A percentile compares a stretch with the other conserved stretches of the same genome.
These are phyloP conservation scores for Fusarium sarcochroum DNA, from an alignment of 2,329 filamentous ascomycete genomes.

Conservation along the genomic window DNA sequence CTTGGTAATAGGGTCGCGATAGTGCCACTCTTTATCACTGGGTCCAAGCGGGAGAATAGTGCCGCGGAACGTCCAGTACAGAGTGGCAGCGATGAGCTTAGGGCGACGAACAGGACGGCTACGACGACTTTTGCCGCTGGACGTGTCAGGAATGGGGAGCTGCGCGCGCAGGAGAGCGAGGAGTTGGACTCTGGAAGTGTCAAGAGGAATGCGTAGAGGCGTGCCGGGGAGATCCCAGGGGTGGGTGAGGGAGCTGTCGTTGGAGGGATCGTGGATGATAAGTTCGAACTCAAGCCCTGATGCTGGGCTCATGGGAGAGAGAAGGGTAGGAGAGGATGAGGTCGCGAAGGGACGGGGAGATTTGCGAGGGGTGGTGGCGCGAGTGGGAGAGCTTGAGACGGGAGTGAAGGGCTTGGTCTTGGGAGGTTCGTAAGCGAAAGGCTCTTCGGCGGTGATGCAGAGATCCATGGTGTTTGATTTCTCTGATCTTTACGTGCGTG, in stretches of 20 bases:
- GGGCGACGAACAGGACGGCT: constrained; percentile 24
- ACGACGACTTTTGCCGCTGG: constrained; percentile 14
- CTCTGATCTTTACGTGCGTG: background rate
- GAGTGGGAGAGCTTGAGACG: constrained; percentile 19
- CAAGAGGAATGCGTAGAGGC: constrained; percentile 34
- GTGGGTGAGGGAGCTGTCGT: constrained; percentile 46
- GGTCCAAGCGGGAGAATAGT: constrained; percentile 41
- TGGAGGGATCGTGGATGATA: constrained; percentile 39
- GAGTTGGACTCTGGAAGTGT: constrained; percentile 46
- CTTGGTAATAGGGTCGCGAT: constrained; percentile 46
- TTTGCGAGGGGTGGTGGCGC: constrained; percentile 14
- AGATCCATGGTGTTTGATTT: constrained; percentile 38
- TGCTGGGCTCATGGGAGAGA: background rate
- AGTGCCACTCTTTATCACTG: constrained; percentile 47
- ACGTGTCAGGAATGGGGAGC: constrained; percentile 26
- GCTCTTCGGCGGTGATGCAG: constrained; percentile 47
- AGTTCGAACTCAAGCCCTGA: constrained; percentile 45
- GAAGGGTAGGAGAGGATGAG: constrained; percentile 1
- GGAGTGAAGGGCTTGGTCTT: constrained; percentile 40
- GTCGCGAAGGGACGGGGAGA: constrained; percentile 5
- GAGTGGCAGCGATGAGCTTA: constrained; percentile 39
- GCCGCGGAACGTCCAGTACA: constrained; percentile 48
- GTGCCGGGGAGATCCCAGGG: constrained; percentile 44
- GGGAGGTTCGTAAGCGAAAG: constrained; percentile 40
- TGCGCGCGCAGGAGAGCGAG: constrained; percentile 42